Evolutionary conservation across 768 basidiomycete genomes (phyloP).

Genomic region (Russula earlei): DNA sequence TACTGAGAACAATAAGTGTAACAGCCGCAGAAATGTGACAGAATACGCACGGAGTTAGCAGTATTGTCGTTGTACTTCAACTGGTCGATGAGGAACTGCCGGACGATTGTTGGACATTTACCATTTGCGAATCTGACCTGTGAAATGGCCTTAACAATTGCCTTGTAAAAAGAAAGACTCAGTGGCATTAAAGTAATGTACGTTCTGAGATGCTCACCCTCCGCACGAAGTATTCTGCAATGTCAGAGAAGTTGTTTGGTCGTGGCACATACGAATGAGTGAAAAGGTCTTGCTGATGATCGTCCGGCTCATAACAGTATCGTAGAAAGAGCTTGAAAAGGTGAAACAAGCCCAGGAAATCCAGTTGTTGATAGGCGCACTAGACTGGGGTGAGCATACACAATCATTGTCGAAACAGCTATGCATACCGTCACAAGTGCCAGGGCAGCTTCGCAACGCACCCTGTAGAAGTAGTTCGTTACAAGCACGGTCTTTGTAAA

Average conservation of each 20-base stretch:
- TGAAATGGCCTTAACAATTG: constrained; percentile 72
- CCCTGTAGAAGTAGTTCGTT: constrained; percentile 90
- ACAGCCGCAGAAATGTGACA: constrained; percentile 1
- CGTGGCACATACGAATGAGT: constrained; percentile 85
- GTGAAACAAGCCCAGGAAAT: constrained; percentile 89
- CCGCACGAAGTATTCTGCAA: constrained; percentile 89
- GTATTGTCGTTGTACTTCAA: constrained; percentile 96
- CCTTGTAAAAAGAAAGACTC: constrained; percentile 34
- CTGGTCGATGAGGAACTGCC: constrained; percentile 84
- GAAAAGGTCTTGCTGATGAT: constrained; percentile 74
- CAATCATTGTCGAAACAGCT: background rate
- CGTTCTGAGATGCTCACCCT: constrained; percentile 47
- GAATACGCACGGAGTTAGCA: constrained; percentile 60
- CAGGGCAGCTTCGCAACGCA: constrained; percentile 88
- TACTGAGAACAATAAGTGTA: constrained; percentile 40
- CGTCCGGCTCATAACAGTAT: constrained; percentile 84
- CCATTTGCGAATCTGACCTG: constrained; percentile 81
- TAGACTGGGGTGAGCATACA: constrained; percentile 27
- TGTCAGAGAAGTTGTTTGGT: constrained; percentile 88
- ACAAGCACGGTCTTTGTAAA: constrained; percentile 91
- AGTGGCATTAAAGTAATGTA: background rate
- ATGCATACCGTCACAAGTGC: constrained; percentile 69
- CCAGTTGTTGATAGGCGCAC: constrained; percentile 77
- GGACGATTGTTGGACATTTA: constrained; percentile 76
- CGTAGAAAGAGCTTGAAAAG: constrained; percentile 90